Evolutionary conservation across 306 rosid genomes (phyloP).

Genomic region (Quercus ilex): DNA sequence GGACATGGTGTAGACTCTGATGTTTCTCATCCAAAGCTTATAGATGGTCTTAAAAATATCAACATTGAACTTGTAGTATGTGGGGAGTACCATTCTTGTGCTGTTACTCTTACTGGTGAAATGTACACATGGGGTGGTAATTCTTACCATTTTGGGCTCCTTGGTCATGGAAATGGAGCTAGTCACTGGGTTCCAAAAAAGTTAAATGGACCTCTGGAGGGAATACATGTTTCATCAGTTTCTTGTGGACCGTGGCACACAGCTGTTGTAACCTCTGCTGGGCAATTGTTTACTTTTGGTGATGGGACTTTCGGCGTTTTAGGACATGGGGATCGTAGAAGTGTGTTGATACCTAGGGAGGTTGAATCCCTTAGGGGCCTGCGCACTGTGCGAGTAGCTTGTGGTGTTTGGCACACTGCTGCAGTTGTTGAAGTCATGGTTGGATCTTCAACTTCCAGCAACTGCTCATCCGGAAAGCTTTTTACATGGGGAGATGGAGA

Average conservation of each 20-base stretch:
- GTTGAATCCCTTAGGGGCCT: slow-evolving; percentile 97
- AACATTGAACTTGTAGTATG: slow-evolving; percentile 96
- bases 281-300: slow-evolving; percentile 95
- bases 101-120: slow-evolving; percentile 96
- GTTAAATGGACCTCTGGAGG: slow-evolving; percentile 93
- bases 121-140: slow-evolving; percentile 98
- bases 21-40: slow-evolving; percentile 87
- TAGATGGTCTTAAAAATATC: slow-evolving; percentile 74
- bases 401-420: slow-evolving; percentile 99
- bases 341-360: slow-evolving; percentile 85
- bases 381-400: slow-evolving; percentile 89
- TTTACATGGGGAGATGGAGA: slow-evolving; percentile 99
- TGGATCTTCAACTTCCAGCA: slow-evolving; percentile 84
- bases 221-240: slow-evolving; percentile 86
- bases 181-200: slow-evolving; percentile 98
- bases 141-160: slow-evolving; percentile 79
- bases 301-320: slow-evolving; percentile 97
- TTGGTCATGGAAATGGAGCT: slow-evolving; percentile 96
- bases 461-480: slow-evolving; percentile 91
- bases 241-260: slow-evolving; percentile 99
- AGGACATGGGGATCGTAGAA: slow-evolving; percentile 85
- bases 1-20: slow-evolving; percentile 99
- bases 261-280: slow-evolving; percentile 94
- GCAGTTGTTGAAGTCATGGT: slow-evolving; percentile 98
- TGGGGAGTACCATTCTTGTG: slow-evolving; percentile 98